Base-by-base conservation (phyloP, 257 asterid species). In the Verbascum thapsus region DNA sequence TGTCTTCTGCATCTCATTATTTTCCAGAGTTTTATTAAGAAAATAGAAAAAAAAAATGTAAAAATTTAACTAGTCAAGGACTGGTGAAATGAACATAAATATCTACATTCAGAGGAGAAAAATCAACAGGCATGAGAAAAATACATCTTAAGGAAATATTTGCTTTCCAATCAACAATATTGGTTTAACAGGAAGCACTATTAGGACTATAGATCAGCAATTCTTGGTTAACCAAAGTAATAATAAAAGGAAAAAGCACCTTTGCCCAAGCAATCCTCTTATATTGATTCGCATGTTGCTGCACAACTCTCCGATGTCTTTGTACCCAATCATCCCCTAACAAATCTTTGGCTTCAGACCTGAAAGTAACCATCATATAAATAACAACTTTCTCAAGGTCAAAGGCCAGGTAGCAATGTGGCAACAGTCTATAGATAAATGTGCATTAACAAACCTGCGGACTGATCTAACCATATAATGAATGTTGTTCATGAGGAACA, bases 401-500 rank as follows among this genome's bases (percentile, higher is more conserved):
- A 56, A 43, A 67, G 26, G 44, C 50, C 7, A 10, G 26, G 53
- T 20, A 23, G 26, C 40, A 22, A 67, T 40, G 34, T 12, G 56
- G 55, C 13, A 71, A 58, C 11, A 32, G 48, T 63, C n/a, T 45
- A 35, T 48, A 53, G 41, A 66, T 18, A 59, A 61, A 62, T 55
- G 67, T 26, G 41, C 1, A 40, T 17, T 16, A 34, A 60, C 78
- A 7, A 60, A 89, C 97, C 97, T 94, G 81, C 99, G 91, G 39
- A 94, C 97, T 8, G 99, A 94, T 94, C 99, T 84, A 88, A 94
- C 97, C 95, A 94, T 94, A 71, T 94, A 94, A 72, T 94, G 99
- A 58, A 87, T 90, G 78, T 94, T 94, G 58, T 94, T 94, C 99
- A 94, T 94, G 5, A 94, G 95, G 75, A 94, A 94, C 79, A 94